A percentile compares a stretch with the other conserved stretches of the same genome.
Conservation (phyloP, 345 rosid species). For the Gossypium longicalyx region DNA sequence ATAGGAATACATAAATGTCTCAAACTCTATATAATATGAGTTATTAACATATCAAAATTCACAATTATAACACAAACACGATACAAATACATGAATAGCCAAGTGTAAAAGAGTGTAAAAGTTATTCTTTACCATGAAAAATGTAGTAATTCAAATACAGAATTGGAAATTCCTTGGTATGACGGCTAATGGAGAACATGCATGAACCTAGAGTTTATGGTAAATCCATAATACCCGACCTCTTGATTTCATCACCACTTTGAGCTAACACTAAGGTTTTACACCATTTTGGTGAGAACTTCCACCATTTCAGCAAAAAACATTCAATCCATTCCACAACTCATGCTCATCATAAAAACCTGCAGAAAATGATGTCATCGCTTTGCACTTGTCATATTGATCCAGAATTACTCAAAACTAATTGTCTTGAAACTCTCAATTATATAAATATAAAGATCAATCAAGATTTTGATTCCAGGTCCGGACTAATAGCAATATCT, state of each 20-base stretch:
- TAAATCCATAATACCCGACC: no score
- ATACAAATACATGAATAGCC: background rate
- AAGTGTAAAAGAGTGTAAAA: background rate
- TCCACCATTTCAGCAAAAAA: no score
- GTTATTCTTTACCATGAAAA: no score
- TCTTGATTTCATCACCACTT: no score
- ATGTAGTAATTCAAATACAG: background rate
- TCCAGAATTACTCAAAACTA: conserved; percentile 99
- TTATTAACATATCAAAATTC: background rate
- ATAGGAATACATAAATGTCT: no score
- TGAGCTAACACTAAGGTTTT: no score
- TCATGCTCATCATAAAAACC: conserved; percentile 33
- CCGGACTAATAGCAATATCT: conserved; percentile 85
- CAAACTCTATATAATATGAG: background rate
- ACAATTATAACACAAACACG: background rate
- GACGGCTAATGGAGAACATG: background rate
- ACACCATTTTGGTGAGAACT: no score
- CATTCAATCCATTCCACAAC: no score
- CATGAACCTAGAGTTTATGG: background rate
- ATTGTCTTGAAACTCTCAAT: conserved; percentile 99
- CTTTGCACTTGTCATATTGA: conserved; percentile 96
- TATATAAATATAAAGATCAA: conserved; percentile 97
- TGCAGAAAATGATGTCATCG: conserved; percentile 96
- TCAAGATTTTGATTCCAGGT: conserved; percentile 68
- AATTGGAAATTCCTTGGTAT: background rate